These are phyloP conservation scores for Alternaria alternata DNA, from an alignment of 2,329 filamentous ascomycete genomes.

Conservation along the genomic window DNA sequence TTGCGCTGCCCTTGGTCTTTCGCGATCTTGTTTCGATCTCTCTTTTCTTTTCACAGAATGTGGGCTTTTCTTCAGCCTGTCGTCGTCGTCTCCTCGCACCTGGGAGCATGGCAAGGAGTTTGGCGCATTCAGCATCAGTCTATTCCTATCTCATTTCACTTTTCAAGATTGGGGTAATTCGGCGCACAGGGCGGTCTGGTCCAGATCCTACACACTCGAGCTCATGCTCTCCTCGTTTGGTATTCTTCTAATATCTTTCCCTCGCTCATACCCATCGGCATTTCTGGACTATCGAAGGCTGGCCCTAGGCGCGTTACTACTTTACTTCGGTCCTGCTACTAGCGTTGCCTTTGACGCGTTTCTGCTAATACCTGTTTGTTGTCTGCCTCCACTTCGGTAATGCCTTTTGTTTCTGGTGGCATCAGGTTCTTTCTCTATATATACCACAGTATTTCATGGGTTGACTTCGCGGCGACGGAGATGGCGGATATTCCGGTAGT, in stretches of 20 bases:
- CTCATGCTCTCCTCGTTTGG: slow-evolving; percentile 44
- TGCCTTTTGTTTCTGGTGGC: slow-evolving; percentile 23
- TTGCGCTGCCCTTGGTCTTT: slow-evolving; percentile 17
- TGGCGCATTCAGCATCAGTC: slow-evolving; percentile 24
- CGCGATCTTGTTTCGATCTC: slow-evolving; percentile 30
- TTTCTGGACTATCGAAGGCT: slow-evolving; percentile 49
- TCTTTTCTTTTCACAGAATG: slow-evolving; percentile 45
- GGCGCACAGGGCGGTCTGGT: slow-evolving; percentile 48
- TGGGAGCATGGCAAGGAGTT: slow-evolving; percentile 49
- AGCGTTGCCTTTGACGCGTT: slow-evolving; percentile 28
- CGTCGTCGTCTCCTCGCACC: slow-evolving; percentile 42
- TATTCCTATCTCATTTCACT: slow-evolving; percentile 21
- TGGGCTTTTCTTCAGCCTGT: slow-evolving; percentile 21
- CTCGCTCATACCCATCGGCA: slow-evolving; percentile 48
- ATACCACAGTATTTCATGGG: slow-evolving; percentile 49
- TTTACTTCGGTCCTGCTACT: slow-evolving; percentile 36
- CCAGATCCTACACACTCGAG: slow-evolving; percentile 45
- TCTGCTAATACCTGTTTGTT: slow-evolving; percentile 40
- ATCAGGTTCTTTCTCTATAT: slow-evolving; percentile 39
- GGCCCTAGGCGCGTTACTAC: slow-evolving; percentile 46
- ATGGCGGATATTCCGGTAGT: slow-evolving; percentile 26
- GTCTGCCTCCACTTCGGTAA: slow-evolving; percentile 25
- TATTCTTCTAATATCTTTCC: slow-evolving; percentile 49
- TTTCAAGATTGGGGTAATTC: slow-evolving; percentile 39
- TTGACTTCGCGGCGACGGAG: slow-evolving; percentile 34